Evolutionary conservation across 495 filamentous ascomycete species (phyloP).

Genomic region (Schizothecium vesticola): DNA sequence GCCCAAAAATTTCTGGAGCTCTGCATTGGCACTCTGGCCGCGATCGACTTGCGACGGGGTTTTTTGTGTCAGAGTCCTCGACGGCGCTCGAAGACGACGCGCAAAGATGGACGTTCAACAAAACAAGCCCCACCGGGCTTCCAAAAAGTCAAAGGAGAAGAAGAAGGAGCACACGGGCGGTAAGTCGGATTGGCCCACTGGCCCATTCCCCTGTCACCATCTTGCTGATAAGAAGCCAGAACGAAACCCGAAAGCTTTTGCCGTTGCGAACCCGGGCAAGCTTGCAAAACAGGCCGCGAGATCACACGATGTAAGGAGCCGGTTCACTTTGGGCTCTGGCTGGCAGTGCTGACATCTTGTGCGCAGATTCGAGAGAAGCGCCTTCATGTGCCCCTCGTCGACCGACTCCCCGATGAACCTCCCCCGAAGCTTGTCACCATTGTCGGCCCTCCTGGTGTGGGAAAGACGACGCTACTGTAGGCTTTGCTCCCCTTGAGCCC

Average conservation of each 20-base stretch:
- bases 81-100: slow-evolving; percentile 4
- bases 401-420: slow-evolving; percentile 92
- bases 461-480: slow-evolving; percentile 53
- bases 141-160: slow-evolving; percentile 87
- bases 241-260: slow-evolving; percentile 87
- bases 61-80: slow-evolving; percentile 6
- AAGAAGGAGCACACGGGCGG: slow-evolving; percentile 56
- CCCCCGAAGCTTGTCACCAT: slow-evolving; percentile 87
- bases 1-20: slow-evolving; percentile 31
- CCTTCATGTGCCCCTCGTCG: slow-evolving; percentile 90
- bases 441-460: slow-evolving; percentile 88
- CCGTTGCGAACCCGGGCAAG: slow-evolving; percentile 77
- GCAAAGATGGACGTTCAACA: slow-evolving; percentile 69
- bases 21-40: slow-evolving; percentile 8
- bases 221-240: slow-evolving; percentile 38
- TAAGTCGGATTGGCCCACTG: slow-evolving; percentile 16
- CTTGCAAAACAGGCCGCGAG: slow-evolving; percentile 77
- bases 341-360: slow-evolving; percentile 7
- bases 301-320: slow-evolving; percentile 73
- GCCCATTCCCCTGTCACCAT: slow-evolving; percentile 2
- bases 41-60: slow-evolving; percentile 3
- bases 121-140: slow-evolving; percentile 78
- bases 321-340: background rate
- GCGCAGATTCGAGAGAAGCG: slow-evolving; percentile 84
- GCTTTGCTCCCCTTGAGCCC: slow-evolving; percentile 39